These are phyloP conservation scores for Acacia crassicarpa DNA, from an alignment of 306 rosid species.

Conservation along the genomic window DNA sequence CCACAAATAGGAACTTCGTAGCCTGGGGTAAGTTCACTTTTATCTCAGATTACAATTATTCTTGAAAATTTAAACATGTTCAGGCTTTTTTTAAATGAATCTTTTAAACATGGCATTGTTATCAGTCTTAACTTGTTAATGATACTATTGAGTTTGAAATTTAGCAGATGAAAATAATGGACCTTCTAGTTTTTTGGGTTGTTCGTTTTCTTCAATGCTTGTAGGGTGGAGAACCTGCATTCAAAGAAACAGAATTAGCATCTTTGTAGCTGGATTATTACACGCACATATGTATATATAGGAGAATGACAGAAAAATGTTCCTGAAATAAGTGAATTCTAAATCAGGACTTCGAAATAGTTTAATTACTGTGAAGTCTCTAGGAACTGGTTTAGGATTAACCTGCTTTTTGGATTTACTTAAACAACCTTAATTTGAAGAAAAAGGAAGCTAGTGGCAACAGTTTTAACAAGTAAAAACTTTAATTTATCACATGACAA, in stretches of 20 bases:
- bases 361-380: background rate
- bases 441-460: background rate
- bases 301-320: too few relatives aligned
- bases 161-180: conserved; percentile 22
- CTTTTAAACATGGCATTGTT: background rate
- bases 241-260: conserved; percentile 30
- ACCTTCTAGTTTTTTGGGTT: conserved; percentile 49
- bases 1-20: background rate
- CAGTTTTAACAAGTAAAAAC: too few relatives aligned
- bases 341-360: background rate
- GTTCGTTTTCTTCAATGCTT: conserved; percentile 45
- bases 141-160: background rate
- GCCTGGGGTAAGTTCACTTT: too few relatives aligned
- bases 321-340: background rate
- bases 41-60: too few relatives aligned
- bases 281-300: too few relatives aligned
- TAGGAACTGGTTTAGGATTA: background rate
- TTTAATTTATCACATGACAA: too few relatives aligned
- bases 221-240: conserved; percentile 59
- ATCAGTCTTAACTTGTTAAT: background rate
- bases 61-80: background rate
- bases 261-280: background rate
- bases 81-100: background rate
- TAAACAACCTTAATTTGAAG: background rate
- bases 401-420: background rate